Evolutionary conservation across 164 flowering plant species (phyloP), one percentile per base, ranked within the genome.

Genomic region (grape (Vitis vinifera)): DNA sequence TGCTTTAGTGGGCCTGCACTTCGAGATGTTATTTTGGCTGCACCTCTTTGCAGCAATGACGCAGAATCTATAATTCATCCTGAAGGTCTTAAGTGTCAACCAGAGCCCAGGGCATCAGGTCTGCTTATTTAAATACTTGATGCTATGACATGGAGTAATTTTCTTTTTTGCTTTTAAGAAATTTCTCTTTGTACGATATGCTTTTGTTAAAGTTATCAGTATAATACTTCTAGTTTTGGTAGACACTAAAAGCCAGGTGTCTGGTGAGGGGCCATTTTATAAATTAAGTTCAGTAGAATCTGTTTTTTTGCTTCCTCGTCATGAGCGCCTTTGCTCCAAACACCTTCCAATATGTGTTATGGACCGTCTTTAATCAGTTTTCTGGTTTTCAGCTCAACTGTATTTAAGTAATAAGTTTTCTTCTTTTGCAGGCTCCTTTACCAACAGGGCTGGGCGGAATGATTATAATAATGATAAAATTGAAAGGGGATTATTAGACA

Each of bases 1-100:
- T 82, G 88, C 78, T 85, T 85, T 55, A 66, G 68, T 66, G 84
- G 80, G 59, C 81, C 83, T 65, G 29, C 84, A 37, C 71, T 80
- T 56, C 75, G 75, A 56, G 86, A 85, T 55, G 79, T 66, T 44
- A 59, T 85, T 62, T 70, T 75, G 55, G 74, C 83, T 73, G 49
- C 73, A 11, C 80, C 81, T 59, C 65, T 74, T 61, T 49, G 55
- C 14, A 15, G 49, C 57, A 67, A 55, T 70, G 77, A 68, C 49
- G 66, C 71, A 27, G 80, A 70, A 55, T 57, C 71, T 47, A 23
- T 55, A 27, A 6, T 66, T 65, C 67, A 48, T 14, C 23, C 53
- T 64, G 72, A 48, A 58, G 31, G 56, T 61, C 68, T 2, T 11
- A 69, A 55, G 27, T 70, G 59, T 62, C 67, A 19, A 31, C 49